Conservation (phyloP, 495 filamentous ascomycete species). For the Penicillium crystallinum region DNA sequence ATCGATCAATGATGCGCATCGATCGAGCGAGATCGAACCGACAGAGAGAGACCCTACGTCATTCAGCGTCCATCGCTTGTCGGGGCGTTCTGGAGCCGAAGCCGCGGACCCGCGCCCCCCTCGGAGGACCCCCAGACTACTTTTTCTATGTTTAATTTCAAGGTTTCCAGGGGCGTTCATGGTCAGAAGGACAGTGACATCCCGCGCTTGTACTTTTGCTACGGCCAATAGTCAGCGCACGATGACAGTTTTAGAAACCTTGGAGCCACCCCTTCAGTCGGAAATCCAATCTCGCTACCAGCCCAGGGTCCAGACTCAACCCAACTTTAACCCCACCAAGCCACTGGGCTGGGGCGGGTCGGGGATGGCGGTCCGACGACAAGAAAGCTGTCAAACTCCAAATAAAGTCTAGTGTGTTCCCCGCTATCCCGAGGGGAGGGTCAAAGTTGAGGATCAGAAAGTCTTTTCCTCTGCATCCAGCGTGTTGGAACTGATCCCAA, state of each 20-base stretch:
- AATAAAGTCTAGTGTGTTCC: background rate
- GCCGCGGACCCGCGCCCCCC: background rate
- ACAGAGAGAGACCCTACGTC: slow-evolving; percentile 7
- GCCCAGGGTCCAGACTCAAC: slow-evolving; percentile 4
- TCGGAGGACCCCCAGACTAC: background rate
- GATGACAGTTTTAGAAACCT: background rate
- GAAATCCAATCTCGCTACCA: slow-evolving; percentile 3
- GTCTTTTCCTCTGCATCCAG: background rate
- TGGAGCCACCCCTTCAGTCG: background rate
- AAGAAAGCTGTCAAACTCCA: slow-evolving; percentile 25
- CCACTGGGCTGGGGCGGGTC: slow-evolving; percentile 14
- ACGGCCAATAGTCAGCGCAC: background rate
- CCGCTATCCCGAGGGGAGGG: slow-evolving; percentile 10
- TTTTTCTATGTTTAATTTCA: background rate
- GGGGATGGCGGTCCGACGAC: slow-evolving; percentile 23
- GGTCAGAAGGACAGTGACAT: slow-evolving; percentile 3
- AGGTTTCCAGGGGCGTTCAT: slow-evolving; percentile 11
- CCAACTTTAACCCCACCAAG: background rate
- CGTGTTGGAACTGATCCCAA: background rate
- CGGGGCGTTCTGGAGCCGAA: background rate
- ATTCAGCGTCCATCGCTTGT: background rate
- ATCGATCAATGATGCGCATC: slow-evolving; percentile 20
- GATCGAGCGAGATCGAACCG: slow-evolving; percentile 20
- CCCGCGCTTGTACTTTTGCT: slow-evolving; percentile 4
- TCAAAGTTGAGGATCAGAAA: slow-evolving; percentile 21